phyloP scores from a whole-genome alignment of 2,329 filamentous ascomycete species.

The Dothistroma pini region DNA sequence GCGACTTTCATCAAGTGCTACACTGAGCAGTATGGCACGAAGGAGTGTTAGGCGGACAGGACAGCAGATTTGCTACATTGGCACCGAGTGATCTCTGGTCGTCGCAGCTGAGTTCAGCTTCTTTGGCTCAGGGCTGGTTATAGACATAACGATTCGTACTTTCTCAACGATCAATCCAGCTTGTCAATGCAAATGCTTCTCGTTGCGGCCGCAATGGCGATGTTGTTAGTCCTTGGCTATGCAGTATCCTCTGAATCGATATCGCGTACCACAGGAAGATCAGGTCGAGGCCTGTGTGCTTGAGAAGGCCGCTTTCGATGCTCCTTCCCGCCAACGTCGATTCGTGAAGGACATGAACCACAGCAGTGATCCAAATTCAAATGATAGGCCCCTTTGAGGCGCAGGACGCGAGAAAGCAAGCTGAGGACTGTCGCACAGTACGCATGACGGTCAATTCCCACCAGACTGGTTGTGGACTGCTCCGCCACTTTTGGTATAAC shows the following conservation, averaged over 20 bases:
- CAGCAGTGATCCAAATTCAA: too few species aligned
- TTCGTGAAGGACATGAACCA: too few species aligned
- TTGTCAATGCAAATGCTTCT: too few species aligned
- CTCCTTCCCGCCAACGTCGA: too few species aligned
- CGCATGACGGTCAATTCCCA: background rate
- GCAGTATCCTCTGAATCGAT: background rate
- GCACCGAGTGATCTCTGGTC: too few species aligned
- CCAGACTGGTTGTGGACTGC: background rate
- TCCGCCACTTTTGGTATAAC: background rate
- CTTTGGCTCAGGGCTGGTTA: background rate
- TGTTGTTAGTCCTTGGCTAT: background rate
- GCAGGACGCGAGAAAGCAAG: background rate
- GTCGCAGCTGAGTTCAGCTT: background rate
- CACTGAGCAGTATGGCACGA: constrained; percentile 11
- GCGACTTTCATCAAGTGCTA: constrained; percentile 14
- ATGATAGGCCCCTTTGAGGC: background rate
- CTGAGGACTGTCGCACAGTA: background rate
- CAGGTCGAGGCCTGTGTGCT: too few species aligned
- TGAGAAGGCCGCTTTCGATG: too few species aligned
- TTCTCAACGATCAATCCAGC: too few species aligned
- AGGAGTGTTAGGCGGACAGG: background rate
- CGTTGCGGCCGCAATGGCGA: background rate
- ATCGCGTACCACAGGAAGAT: too few species aligned
- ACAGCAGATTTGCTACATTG: too few species aligned
- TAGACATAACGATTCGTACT: too few species aligned